Evolutionary conservation across 129 eudicot species (phyloP).

Genomic region (Kitagawia praeruptora): DNA sequence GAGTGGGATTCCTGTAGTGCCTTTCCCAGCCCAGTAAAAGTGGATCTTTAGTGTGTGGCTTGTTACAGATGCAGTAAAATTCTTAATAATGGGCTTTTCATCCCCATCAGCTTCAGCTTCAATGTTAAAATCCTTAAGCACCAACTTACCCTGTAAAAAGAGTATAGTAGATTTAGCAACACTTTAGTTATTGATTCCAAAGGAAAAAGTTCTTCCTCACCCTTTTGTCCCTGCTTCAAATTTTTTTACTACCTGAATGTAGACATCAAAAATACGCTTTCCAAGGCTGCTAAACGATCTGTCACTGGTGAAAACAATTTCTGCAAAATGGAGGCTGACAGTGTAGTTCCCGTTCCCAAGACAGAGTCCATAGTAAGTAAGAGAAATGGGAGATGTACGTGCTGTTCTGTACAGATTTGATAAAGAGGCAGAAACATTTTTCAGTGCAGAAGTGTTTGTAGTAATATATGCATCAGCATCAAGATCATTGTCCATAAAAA

Average conservation of each 20-base stretch:
- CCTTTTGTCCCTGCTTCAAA: not conserved
- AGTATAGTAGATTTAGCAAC: not conserved
- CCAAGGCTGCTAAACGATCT: conserved; percentile 65
- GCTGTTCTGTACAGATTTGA: conserved; percentile 57
- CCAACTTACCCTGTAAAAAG: conserved; percentile 47
- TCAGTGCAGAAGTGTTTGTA: conserved; percentile 43
- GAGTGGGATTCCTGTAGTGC: conserved; percentile 73
- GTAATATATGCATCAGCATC: conserved; percentile 52
- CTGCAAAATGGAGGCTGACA: conserved; percentile 72
- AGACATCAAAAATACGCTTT: conserved; percentile 69
- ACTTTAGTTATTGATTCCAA: not conserved
- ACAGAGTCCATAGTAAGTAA: conserved; percentile 80
- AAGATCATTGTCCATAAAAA: conserved; percentile 64
- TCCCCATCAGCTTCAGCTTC: conserved; percentile 71
- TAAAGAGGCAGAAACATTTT: conserved; percentile 21
- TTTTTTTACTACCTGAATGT: conserved; percentile 57
- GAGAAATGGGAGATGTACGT: conserved; percentile 69
- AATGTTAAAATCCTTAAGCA: conserved; percentile 66
- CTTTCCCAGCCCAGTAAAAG: conserved; percentile 74
- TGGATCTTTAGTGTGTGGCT: conserved; percentile 59
- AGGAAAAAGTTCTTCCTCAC: not conserved
- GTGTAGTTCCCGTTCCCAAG: conserved; percentile 75
- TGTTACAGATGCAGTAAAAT: conserved; percentile 40
- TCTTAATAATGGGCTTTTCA: conserved; percentile 52
- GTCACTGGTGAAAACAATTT: conserved; percentile 59